Percentiles rank a stretch among this genome's conserved stretches.
Conservation (phyloP, 2,329 filamentous ascomycete species). For the Colletotrichum eleusines region DNA sequence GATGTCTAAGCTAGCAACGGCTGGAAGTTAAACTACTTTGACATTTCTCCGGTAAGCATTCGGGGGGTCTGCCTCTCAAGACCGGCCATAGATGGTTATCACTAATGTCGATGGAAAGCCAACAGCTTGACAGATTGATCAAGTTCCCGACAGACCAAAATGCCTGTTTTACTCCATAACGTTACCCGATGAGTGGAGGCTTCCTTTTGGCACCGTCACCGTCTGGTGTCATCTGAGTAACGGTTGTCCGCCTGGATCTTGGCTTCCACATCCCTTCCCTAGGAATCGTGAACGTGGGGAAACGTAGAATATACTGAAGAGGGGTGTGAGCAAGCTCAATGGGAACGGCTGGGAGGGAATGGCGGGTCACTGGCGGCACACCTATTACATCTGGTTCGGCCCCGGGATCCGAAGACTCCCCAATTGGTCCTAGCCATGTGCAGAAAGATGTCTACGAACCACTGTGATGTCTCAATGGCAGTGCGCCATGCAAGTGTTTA, state of each 20-base stretch:
- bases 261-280: conserved; percentile 24
- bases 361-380: background rate
- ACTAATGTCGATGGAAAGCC: background rate
- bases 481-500: conserved; percentile 13
- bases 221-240: background rate
- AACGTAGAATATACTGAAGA: background rate
- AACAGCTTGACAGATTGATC: background rate
- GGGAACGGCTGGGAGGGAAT: background rate
- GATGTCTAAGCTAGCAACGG: background rate
- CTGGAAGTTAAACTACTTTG: background rate
- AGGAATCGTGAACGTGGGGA: conserved; percentile 23
- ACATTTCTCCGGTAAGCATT: background rate
- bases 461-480: background rate
- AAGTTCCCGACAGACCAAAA: background rate
- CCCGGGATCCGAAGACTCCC: background rate
- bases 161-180: background rate
- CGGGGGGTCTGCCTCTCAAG: background rate
- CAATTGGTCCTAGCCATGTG: background rate
- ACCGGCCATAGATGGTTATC: background rate
- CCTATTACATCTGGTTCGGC: background rate
- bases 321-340: background rate
- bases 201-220: background rate
- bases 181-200: background rate
- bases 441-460: too few species aligned
- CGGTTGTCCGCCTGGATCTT: conserved; percentile 2